phyloP scores from a whole-genome alignment of 495 filamentous ascomycete genomes.

The Hyaloscypha finlandica region DNA sequence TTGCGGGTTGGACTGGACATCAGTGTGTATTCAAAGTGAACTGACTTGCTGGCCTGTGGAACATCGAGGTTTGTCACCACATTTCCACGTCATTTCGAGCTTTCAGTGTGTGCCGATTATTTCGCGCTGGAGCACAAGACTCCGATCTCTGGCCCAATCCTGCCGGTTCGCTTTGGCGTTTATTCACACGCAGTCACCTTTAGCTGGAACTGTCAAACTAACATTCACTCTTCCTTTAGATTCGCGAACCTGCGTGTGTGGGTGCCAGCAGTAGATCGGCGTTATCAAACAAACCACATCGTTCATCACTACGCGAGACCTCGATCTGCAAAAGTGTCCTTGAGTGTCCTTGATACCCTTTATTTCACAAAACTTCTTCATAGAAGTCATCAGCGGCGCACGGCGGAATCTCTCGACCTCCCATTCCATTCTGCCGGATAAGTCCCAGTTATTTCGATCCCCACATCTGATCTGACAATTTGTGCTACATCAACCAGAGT shows the following conservation, averaged over 20 bases:
- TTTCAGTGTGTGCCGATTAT: slow-evolving; percentile 10
- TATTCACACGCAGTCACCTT: slow-evolving; percentile 1
- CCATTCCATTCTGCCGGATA: background rate
- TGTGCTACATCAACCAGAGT: background rate
- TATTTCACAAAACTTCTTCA: slow-evolving; percentile 1
- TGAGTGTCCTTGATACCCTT: slow-evolving; percentile 15
- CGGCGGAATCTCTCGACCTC: background rate
- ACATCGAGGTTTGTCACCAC: slow-evolving; percentile 16
- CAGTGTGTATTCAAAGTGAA: slow-evolving; percentile 4
- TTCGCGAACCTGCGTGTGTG: slow-evolving; percentile 1
- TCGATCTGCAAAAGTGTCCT: slow-evolving; percentile 13
- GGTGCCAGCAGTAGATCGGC: slow-evolving; percentile 18
- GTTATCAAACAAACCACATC: slow-evolving; percentile 27
- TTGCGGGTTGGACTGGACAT: background rate
- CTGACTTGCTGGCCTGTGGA: background rate
- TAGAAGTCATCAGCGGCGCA: slow-evolving; percentile 1
- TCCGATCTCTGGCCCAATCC: background rate
- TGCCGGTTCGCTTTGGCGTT: background rate
- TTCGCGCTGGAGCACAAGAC: slow-evolving; percentile 17
- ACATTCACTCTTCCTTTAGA: slow-evolving; percentile 13
- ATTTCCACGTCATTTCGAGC: background rate
- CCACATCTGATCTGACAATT: background rate
- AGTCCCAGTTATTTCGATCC: background rate
- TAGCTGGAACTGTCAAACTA: slow-evolving; percentile 19
- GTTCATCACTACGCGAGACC: slow-evolving; percentile 19